phyloP scores from a whole-genome alignment of 805 yeast genomes.

The Naumovozyma castellii region DNA sequence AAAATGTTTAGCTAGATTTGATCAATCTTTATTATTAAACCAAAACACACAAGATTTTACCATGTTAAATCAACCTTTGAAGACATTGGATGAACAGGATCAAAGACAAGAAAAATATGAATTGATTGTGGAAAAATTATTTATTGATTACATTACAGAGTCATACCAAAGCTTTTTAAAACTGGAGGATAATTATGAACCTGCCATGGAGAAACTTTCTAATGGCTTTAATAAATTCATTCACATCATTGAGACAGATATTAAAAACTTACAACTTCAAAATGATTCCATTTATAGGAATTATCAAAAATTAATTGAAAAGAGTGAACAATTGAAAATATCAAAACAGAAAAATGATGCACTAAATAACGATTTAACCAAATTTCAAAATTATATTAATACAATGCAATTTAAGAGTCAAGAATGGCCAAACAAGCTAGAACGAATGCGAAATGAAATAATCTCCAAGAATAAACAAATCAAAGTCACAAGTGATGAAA shows the following conservation, averaged over 20 bases:
- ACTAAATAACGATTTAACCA: constrained; percentile 57
- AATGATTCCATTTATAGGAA: constrained; percentile 34
- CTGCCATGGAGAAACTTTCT: constrained; percentile 46
- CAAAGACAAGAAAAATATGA: constrained; percentile 30
- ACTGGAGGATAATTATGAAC: constrained; percentile 52
- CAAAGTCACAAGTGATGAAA: constrained; percentile 33
- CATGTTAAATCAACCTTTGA: constrained; percentile 18
- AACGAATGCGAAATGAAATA: constrained; percentile 50
- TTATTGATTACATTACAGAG: constrained; percentile 51
- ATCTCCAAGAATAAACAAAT: constrained; percentile 32
- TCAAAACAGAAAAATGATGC: constrained; percentile 52
- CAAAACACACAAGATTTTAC: constrained; percentile 27
- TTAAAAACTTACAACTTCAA: constrained; percentile 33
- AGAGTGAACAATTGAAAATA: constrained; percentile 39
- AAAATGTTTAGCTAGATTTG: constrained; percentile 15
- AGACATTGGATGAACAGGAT: constrained; percentile 24
- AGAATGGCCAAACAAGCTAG: constrained; percentile 54
- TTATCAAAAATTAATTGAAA: constrained; percentile 35
- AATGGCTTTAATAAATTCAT: constrained; percentile 44
- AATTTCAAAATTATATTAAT: constrained; percentile 63
- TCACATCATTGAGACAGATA: constrained; percentile 39
- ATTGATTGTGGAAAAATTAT: constrained; percentile 35
- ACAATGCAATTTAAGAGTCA: constrained; percentile 53
- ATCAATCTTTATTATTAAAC: constrained; percentile 13
- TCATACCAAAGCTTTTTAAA: constrained; percentile 60